A percentile compares a stretch with the other conserved stretches of the same genome.
Evolutionary conservation across 2,329 filamentous ascomycete genomes (phyloP).

Genomic region (Colletotrichum chrysophilum): DNA sequence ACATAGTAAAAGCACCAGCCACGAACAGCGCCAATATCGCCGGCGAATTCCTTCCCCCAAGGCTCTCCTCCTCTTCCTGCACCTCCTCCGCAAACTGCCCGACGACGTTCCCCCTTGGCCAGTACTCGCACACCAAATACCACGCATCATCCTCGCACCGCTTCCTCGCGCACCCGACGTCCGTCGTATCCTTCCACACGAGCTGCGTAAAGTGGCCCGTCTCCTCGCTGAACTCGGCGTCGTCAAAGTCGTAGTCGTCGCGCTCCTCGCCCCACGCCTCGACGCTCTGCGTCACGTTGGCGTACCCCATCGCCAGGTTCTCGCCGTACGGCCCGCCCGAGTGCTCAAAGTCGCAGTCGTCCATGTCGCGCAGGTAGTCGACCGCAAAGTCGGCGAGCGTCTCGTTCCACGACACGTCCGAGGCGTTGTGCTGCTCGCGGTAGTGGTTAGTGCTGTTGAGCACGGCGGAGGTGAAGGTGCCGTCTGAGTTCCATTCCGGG

Average conservation of each 20-base stretch:
- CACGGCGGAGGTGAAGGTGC: slow-evolving; percentile 56
- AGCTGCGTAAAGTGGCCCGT: slow-evolving; percentile 78
- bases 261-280: slow-evolving; percentile 71
- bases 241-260: slow-evolving; percentile 60
- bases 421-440: slow-evolving; percentile 66
- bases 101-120: slow-evolving; percentile 67
- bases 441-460: slow-evolving; percentile 72
- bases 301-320: slow-evolving; percentile 74
- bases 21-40: background rate
- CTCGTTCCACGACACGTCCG: slow-evolving; percentile 66
- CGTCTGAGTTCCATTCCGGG: slow-evolving; percentile 36
- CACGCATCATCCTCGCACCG: slow-evolving; percentile 47
- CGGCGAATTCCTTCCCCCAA: background rate
- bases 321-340: slow-evolving; percentile 72
- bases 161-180: slow-evolving; percentile 58
- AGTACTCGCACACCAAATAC: slow-evolving; percentile 76
- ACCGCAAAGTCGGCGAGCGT: slow-evolving; percentile 63
- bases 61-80: background rate
- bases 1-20: background rate
- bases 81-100: slow-evolving; percentile 49
- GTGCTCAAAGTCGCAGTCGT: slow-evolving; percentile 55
- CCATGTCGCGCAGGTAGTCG: slow-evolving; percentile 46
- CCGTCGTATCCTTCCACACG: slow-evolving; percentile 69
- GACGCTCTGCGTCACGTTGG: slow-evolving; percentile 63
- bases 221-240: slow-evolving; percentile 59